Base-by-base conservation (phyloP, 768 basidiomycete species). In the Leccinum barrowsii region DNA sequence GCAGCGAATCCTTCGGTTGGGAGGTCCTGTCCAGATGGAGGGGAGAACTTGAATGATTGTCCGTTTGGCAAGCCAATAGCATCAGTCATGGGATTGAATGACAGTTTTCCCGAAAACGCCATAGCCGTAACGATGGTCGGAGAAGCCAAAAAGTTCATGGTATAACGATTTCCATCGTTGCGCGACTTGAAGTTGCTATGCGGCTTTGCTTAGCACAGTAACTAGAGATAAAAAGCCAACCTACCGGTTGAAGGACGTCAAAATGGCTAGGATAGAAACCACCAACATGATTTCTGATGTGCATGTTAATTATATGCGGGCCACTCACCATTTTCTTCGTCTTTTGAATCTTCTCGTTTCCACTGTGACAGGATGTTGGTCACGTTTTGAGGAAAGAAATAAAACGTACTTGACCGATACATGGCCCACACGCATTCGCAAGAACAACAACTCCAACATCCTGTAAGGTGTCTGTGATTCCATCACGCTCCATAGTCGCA, bases 101-200 rank as follows among this genome's bases (percentile, higher is more conserved):
- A 87, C 46, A 98, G 80, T 69, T 85, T 88, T 40, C 96, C 97
- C 8, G 93, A 88, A 75, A 98, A 98, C 1, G 95, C 86, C 92
- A 96, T 94, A 1, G 97, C 97, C 21, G 97, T 98, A 19, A 98
- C 97, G 58, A 97, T 81, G 34, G 94, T 96, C 1, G 97, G 97
- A 4, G 95, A 98, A 7, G 96, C 94, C 58, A 99, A 82, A 79
- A 99, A 98, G 75, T 98, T 98, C 93, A 96, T 92, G 15, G 95
- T 98, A 56, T 86, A 78, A 40, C 82, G 79, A 72, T 98, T 98
- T 22, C 95, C 97, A 68, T 99, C 97, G 71, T 99, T 99, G 64
- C 97, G 84, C 2, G 94, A 94, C 76, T 93, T 94, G 82, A 90
- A 90, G 73, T 90, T 90, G 47, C 83, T 82, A 59, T 24, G 55